A percentile compares a stretch with the other conserved stretches of the same genome.
Evolutionary conservation across 345 rosid genomes (phyloP).

Genomic region (Populus nigra): DNA sequence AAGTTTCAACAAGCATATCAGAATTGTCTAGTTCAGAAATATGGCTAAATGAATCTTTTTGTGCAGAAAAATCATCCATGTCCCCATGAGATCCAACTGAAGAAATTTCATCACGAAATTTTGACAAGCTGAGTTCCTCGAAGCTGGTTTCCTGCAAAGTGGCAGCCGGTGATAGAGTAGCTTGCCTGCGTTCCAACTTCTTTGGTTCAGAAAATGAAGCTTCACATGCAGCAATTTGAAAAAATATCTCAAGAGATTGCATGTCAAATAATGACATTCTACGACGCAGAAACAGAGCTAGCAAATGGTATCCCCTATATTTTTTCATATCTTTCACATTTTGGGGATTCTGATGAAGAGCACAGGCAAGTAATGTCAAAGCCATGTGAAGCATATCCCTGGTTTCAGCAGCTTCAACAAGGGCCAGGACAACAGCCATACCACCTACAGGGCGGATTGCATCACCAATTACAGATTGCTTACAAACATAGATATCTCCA

Average conservation of each 20-base stretch:
- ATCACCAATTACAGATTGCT: constrained; percentile 90
- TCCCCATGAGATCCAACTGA: constrained; percentile 92
- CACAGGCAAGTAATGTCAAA: constrained; percentile 79
- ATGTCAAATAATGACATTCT: constrained; percentile 87
- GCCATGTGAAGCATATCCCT: constrained; percentile 98
- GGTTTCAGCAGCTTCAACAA: constrained; percentile 91
- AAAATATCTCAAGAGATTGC: constrained; percentile 94
- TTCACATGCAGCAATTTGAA: constrained; percentile 98
- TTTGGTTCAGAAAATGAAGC: constrained; percentile 97
- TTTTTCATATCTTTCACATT: constrained; percentile 94
- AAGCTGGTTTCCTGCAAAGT: constrained; percentile 63
- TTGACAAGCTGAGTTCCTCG: constrained; percentile 74
- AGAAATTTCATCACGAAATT: constrained; percentile 76
- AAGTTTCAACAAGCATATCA: constrained; percentile 77
- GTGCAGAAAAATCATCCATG: constrained; percentile 91
- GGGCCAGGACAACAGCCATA: constrained; percentile 77
- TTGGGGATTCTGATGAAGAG: constrained; percentile 95
- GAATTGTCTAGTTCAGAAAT: constrained; percentile 87
- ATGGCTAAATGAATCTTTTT: constrained; percentile 86
- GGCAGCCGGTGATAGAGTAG: constrained; percentile 45
- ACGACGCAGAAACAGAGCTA: constrained; percentile 86
- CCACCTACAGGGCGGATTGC: constrained; percentile 89
- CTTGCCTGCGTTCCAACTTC: constrained; percentile 49
- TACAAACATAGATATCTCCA: constrained; percentile 80
- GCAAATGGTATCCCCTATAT: constrained; percentile 96